A percentile compares a stretch with the other conserved stretches of the same genome.
Evolutionary conservation across 176 grass and related monocot species (phyloP).

Genomic region (sorghum (Sorghum bicolor)): Sorghum_bicolor_NCBIv3 NC_012873.2:1928501-1929000

Average conservation of each 20-base stretch:
- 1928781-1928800: background rate
- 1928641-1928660: no score
- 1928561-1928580: no score
- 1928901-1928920: slow-evolving; percentile 47
- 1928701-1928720: no score
- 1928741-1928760: background rate
- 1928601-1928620: no score
- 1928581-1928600: no score
- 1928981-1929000: background rate
- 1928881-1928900: slow-evolving; percentile 51
- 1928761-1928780: background rate
- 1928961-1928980: background rate
- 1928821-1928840: slow-evolving; percentile 90
- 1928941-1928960: slow-evolving; percentile 12
- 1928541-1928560: no score
- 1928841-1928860: slow-evolving; percentile 85
- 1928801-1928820: slow-evolving; percentile 59
- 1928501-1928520: background rate
- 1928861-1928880: slow-evolving; percentile 82
- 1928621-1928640: no score
- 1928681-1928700: no score
- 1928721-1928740: background rate
- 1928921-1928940: slow-evolving; percentile 54
- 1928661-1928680: no score
- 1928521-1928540: background rate